phyloP scores from a whole-genome alignment of 2,329 filamentous ascomycete species.

The Ceratocystiopsis minuta region DNA sequence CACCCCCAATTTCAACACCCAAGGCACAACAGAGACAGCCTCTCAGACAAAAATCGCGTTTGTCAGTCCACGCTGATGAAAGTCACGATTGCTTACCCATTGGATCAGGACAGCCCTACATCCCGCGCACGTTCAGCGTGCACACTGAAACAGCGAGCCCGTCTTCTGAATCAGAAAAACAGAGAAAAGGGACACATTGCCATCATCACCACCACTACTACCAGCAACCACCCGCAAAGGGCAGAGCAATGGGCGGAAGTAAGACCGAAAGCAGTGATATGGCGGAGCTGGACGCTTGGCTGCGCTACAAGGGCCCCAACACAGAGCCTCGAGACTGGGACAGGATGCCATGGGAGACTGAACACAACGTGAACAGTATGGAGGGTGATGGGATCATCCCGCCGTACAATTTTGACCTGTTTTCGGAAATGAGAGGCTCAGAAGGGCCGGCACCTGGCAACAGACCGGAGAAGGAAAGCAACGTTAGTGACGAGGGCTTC shows the following conservation, averaged over 20 bases:
- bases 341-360: background rate
- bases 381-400: background rate
- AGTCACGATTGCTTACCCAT: background rate
- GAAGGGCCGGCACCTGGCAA: background rate
- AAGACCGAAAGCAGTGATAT: background rate
- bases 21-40: too few relatives aligned
- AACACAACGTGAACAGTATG: background rate
- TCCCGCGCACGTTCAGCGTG: conserved; percentile 6
- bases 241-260: too few relatives aligned
- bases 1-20: too few relatives aligned
- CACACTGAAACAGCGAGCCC: conserved; percentile 5
- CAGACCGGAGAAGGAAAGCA: background rate
- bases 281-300: background rate
- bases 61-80: background rate
- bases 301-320: background rate
- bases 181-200: too few relatives aligned
- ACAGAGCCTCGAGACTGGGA: too few relatives aligned
- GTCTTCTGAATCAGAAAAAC: background rate
- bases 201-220: background rate
- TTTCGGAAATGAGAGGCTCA: background rate
- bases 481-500: too few relatives aligned
- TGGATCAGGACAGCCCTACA: background rate
- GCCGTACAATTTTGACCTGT: conserved; percentile 5
- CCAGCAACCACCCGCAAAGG: background rate
- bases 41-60: too few relatives aligned